Evolutionary conservation across 2,329 filamentous ascomycete species (phyloP).

Genomic region (Neodidymelliopsis sp.): DNA sequence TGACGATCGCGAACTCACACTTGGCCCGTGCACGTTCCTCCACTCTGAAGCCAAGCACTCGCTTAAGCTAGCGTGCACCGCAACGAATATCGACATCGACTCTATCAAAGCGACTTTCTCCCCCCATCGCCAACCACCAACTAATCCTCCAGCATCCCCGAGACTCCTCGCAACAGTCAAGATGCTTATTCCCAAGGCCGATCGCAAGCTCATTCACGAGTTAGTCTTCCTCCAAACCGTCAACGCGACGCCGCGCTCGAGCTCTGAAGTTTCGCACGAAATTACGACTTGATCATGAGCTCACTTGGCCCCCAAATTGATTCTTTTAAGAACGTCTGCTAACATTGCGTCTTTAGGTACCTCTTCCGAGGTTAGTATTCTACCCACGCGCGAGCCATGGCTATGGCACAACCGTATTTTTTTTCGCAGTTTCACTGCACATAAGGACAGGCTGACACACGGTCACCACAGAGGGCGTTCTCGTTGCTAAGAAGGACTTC

Average conservation of each 20-base stretch:
- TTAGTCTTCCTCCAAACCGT: slow-evolving; percentile 69
- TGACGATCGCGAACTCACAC: slow-evolving; percentile 1
- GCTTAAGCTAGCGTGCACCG: slow-evolving; percentile 19
- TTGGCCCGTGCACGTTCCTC: slow-evolving; percentile 17
- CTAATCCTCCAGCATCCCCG: slow-evolving; percentile 32
- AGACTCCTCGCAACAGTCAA: slow-evolving; percentile 50
- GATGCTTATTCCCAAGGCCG: slow-evolving; percentile 98
- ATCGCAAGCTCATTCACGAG: slow-evolving; percentile 99
- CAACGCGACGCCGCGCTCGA: slow-evolving; percentile 32
- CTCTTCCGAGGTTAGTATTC: slow-evolving; percentile 54
- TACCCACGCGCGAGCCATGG: slow-evolving; percentile 42
- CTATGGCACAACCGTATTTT: slow-evolving; percentile 48
- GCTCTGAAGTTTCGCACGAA: slow-evolving; percentile 38
- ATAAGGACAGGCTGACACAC: slow-evolving; percentile 54
- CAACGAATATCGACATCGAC: slow-evolving; percentile 30
- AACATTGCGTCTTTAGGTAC: slow-evolving; percentile 41
- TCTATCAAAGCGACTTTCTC: slow-evolving; percentile 9
- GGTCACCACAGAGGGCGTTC: slow-evolving; percentile 70
- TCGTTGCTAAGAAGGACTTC: slow-evolving; percentile 99
- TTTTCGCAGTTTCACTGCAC: slow-evolving; percentile 45
- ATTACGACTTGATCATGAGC: slow-evolving; percentile 42
- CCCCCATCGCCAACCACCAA: slow-evolving; percentile 19
- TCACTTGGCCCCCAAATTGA: slow-evolving; percentile 9
- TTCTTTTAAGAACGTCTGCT: slow-evolving; percentile 29
- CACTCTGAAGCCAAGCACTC: slow-evolving; percentile 13